phyloP scores from a whole-genome alignment of 164 flowering plant species.

The Echeveria elegans region DNA sequence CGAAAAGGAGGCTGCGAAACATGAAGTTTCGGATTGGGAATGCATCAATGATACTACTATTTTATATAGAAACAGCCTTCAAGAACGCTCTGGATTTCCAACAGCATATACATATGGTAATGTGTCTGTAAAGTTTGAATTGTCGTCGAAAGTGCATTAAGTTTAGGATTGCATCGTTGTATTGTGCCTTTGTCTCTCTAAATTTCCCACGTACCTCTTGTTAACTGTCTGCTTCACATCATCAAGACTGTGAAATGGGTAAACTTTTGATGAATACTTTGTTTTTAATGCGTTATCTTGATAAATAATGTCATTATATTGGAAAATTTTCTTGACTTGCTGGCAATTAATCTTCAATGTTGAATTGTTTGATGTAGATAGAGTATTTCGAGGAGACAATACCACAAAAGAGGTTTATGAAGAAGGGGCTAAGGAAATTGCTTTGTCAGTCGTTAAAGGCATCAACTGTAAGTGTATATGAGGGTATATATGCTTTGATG shows the following conservation, averaged over 20 bases:
- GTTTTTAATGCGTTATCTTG: too few species aligned
- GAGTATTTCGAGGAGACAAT: conserved; percentile 45
- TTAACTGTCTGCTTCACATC: neutral
- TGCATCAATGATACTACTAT: conserved; percentile 87
- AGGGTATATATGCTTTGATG: conserved; percentile 1
- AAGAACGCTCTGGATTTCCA: conserved; percentile 80
- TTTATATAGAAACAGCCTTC: conserved; percentile 76
- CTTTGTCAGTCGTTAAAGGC: conserved; percentile 61
- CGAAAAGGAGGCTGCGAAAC: conserved; percentile 61
- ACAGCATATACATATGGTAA: conserved; percentile 83
- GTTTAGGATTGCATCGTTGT: too few species aligned
- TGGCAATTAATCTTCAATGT: neutral
- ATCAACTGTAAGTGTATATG: conserved; percentile 48
- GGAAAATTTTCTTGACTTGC: too few species aligned
- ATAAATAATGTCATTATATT: neutral
- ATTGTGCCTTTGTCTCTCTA: too few species aligned
- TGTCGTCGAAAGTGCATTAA: too few species aligned
- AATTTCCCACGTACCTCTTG: too few species aligned
- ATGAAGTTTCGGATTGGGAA: conserved; percentile 96
- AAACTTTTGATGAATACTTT: too few species aligned
- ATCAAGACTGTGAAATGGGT: too few species aligned
- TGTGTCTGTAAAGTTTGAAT: conserved; percentile 11
- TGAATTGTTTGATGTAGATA: conserved; percentile 24
- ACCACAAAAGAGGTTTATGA: conserved; percentile 58
- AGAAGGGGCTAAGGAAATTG: conserved; percentile 53